Conservation (phyloP, 106 monocot species). For the Narthecium ossifragum region DNA sequence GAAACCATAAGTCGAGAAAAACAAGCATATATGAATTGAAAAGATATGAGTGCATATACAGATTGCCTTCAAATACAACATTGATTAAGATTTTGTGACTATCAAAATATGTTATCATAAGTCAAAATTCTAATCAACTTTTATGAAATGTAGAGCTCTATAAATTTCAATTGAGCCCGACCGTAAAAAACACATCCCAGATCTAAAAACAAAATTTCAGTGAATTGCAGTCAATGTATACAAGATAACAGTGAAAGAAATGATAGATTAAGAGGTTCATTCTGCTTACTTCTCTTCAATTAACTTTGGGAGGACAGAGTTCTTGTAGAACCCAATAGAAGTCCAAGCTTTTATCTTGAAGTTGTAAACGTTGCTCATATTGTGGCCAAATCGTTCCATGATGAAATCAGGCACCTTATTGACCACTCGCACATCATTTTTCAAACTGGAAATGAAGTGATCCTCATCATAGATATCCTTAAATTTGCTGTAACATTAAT, state of each 20-base stretch:
- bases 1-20: neutral
- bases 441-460: constrained; percentile 62
- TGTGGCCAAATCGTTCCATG: constrained; percentile 94
- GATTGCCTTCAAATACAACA: too few species aligned
- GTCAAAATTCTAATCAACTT: too few species aligned
- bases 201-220: neutral
- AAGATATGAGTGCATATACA: too few species aligned
- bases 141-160: too few species aligned
- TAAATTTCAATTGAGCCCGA: too few species aligned
- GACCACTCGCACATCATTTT: constrained; percentile 85
- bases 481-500: constrained; percentile 76
- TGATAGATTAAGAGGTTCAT: neutral
- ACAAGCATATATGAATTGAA: too few species aligned
- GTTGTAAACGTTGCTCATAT: constrained; percentile 94
- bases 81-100: too few species aligned
- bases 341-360: constrained; percentile 97
- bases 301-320: constrained; percentile 74
- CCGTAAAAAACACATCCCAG: neutral
- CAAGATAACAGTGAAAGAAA: neutral
- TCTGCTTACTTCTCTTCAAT: constrained; percentile 83
- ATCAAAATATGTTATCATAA: too few species aligned
- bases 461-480: constrained; percentile 94
- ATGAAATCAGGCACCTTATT: constrained; percentile 81
- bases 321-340: constrained; percentile 71
- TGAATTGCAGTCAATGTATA: neutral